Base-by-base conservation (phyloP, 129 eudicot species). In the Pulicaria dysenterica region DNA sequence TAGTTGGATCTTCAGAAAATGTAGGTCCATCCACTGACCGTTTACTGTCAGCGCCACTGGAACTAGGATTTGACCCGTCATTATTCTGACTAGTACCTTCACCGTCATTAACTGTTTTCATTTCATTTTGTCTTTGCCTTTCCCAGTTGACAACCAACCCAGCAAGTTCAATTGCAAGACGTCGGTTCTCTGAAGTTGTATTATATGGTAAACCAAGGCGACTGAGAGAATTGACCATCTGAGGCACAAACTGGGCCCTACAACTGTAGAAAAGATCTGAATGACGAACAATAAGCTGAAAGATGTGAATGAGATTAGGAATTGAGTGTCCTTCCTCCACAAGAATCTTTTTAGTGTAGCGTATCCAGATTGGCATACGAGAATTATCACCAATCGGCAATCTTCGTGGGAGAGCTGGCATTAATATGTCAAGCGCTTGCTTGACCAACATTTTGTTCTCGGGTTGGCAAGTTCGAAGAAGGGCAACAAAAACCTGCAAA, bases 331-430 rank as follows among this genome's bases (percentile, higher is more conserved):
- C 99, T 90, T 94, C 99, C 82, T 94, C 99, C 51, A 94, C 99
- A 57, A 94, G 95, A 42, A 94, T 94, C 75, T 94, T 94, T 77
- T 90, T 94, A 2, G 99, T 94, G 87, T 94, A 94, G 55, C 99
- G 99, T 73, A 94, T 90, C 99, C 99, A 94, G 64, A 94, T 88
- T 37, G 99, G 99, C 99, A 94, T 94, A 60, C 97, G 96, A 41
- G 95, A 90, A 58, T 68, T 80, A 15, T 90, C 99, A 69, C 99
- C 99, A 83, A 85, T 89, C 10, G 97, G 96, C 75, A 90, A 70
- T 75, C 97, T 85, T 63, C 89, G 78, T 47, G 97, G 96, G 69
- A 90, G 91, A 48, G 99, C 97, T 31, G 99, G 99, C 99, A 94
- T 94, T 69, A 94, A 81, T 82, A 94, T 94, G 78, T 94, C 99